Conservation (phyloP, 1,284 basidiomycete species). For the Anthracocystis setariae region DNA sequence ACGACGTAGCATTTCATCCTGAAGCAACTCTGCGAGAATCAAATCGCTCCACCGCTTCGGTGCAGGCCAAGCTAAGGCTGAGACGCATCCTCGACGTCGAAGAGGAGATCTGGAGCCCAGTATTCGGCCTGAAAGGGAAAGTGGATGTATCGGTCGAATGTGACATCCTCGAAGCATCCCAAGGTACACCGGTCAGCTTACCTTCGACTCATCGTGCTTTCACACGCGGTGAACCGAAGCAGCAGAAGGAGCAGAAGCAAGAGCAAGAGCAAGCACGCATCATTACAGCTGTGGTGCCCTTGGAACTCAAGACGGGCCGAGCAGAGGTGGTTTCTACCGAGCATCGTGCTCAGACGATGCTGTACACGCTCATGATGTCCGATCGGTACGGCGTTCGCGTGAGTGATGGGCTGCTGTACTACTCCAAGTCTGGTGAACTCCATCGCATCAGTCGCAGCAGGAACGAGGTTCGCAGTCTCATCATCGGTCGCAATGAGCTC, state of each 20-base stretch:
- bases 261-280: neutral
- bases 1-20: constrained; percentile 26
- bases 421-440: constrained; percentile 88
- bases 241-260: neutral
- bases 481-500: constrained; percentile 85
- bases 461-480: constrained; percentile 85
- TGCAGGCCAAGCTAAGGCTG: constrained; percentile 28
- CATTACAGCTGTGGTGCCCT: constrained; percentile 72
- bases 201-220: constrained; percentile 15
- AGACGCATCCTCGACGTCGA: constrained; percentile 76
- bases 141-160: constrained; percentile 86
- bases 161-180: constrained; percentile 56
- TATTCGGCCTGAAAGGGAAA: constrained; percentile 94
- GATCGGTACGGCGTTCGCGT: constrained; percentile 80
- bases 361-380: constrained; percentile 90
- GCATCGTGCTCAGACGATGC: constrained; percentile 96
- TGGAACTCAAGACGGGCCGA: constrained; percentile 96
- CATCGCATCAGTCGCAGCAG: constrained; percentile 79
- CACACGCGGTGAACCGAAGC: constrained; percentile 8
- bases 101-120: constrained; percentile 97
- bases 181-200: neutral
- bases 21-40: constrained; percentile 42
- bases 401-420: constrained; percentile 85
- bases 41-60: neutral
- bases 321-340: constrained; percentile 75